Evolutionary conservation across 2,329 filamentous ascomycete genomes (phyloP).

Genomic region (Bipolaris gigantea): DNA sequence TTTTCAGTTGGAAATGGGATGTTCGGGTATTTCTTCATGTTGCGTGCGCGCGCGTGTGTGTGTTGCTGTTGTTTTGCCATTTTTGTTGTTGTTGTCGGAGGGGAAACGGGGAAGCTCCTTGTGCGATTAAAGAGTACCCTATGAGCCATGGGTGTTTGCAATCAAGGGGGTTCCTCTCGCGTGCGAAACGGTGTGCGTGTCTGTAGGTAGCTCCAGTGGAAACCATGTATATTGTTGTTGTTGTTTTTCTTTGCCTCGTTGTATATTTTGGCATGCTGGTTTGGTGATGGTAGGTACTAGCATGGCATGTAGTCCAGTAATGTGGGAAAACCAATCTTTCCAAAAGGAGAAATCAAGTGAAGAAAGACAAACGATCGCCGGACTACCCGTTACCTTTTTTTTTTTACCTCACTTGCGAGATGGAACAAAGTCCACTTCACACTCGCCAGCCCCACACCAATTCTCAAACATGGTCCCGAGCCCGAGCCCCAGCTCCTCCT

Average conservation of each 20-base stretch:
- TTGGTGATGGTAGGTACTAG: neutral
- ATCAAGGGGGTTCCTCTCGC: neutral
- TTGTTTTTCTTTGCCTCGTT: neutral
- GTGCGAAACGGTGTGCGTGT: neutral
- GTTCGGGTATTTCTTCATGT: neutral
- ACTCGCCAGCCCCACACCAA: neutral
- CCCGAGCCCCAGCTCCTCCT: neutral
- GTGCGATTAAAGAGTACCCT: neutral
- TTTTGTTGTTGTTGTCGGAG: neutral
- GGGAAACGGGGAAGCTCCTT: neutral
- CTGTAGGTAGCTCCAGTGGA: neutral
- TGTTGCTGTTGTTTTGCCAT: neutral
- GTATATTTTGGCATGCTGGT: too few relatives aligned
- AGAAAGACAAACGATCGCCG: too few relatives aligned
- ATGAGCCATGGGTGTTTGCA: neutral
- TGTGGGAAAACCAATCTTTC: too few relatives aligned
- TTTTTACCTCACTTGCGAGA: neutral
- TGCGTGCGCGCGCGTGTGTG: neutral
- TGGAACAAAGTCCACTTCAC: neutral
- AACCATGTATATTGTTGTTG: neutral
- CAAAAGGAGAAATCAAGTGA: neutral
- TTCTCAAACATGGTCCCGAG: slow-evolving; percentile 13
- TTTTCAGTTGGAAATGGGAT: neutral
- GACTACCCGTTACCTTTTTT: too few relatives aligned
- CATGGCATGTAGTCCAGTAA: too few relatives aligned